Conservation (phyloP, 2,329 filamentous ascomycete genomes). For the Stemphylium beticola region DNA sequence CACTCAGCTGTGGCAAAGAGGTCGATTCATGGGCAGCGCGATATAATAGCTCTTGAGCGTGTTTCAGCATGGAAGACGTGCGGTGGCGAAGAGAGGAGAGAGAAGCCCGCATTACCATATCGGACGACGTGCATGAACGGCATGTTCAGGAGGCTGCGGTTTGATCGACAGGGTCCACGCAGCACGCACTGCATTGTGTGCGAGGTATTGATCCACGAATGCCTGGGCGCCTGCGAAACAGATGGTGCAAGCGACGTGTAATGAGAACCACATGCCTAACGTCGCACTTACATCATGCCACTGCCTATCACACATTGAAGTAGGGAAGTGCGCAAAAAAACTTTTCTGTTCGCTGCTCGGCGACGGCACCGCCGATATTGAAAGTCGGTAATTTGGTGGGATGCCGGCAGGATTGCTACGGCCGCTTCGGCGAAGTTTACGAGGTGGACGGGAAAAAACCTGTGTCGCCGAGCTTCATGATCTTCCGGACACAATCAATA, state of each 20-base stretch:
- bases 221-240: constrained; percentile 12
- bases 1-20: background rate
- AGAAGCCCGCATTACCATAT: constrained; percentile 6
- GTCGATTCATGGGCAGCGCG: background rate
- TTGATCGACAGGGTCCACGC: constrained; percentile 13
- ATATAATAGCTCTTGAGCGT: background rate
- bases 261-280: constrained; percentile 1
- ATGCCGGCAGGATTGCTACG: background rate
- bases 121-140: constrained; percentile 14
- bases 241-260: constrained; percentile 11
- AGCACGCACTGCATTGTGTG: constrained; percentile 9
- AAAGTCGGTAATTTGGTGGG: constrained; percentile 1
- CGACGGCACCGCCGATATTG: background rate
- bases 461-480: constrained; percentile 6
- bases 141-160: constrained; percentile 11
- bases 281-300: background rate
- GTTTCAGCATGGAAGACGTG: constrained; percentile 13
- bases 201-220: constrained; percentile 11
- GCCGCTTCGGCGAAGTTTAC: background rate
- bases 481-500: background rate
- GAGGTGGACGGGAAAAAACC: constrained; percentile 1
- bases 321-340: background rate
- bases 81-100: constrained; percentile 1
- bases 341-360: background rate
- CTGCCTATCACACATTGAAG: background rate